Conservation (phyloP, 2,329 filamentous ascomycete species). For the Fusarium sp. region DNA sequence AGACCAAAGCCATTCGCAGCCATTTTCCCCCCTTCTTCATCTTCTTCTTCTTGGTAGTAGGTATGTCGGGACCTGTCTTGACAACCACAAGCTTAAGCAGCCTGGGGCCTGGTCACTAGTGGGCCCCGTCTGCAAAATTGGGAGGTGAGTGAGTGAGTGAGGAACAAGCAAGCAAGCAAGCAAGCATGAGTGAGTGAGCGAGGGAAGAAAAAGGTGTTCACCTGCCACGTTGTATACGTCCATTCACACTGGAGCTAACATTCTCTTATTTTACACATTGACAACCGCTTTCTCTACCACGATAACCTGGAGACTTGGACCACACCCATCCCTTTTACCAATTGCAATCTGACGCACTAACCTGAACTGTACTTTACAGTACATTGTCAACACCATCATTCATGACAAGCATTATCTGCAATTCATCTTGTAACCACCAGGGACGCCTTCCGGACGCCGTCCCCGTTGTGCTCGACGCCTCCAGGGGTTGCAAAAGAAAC, state of each 20-base stretch:
- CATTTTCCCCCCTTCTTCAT: constrained; percentile 13
- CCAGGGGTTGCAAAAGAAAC: constrained; percentile 40
- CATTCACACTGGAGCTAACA: constrained; percentile 15
- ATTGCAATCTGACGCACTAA: not conserved
- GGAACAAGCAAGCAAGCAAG: not conserved
- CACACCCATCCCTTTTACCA: not conserved
- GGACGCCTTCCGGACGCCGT: constrained; percentile 43
- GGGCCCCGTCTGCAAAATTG: not conserved
- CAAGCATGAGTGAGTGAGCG: not conserved
- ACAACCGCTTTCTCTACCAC: constrained; percentile 3
- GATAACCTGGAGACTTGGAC: constrained; percentile 1
- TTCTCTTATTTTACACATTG: not conserved
- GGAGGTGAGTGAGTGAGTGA: not conserved
- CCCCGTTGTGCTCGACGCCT: constrained; percentile 43
- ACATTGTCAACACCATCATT: constrained; percentile 23
- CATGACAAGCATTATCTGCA: constrained; percentile 36
- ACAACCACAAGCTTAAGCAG: not conserved
- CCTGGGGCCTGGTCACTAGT: constrained; percentile 9
- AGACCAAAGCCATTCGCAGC: constrained; percentile 11
- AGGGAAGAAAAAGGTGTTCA: constrained; percentile 17
- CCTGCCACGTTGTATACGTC: constrained; percentile 36
- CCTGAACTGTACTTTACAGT: not conserved
- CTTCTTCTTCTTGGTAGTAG: not conserved
- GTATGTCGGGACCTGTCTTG: not conserved
- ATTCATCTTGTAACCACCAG: constrained; percentile 23